Base-by-base conservation (phyloP, 2,329 filamentous ascomycete species). In the Aspergillus sp. region DNA sequence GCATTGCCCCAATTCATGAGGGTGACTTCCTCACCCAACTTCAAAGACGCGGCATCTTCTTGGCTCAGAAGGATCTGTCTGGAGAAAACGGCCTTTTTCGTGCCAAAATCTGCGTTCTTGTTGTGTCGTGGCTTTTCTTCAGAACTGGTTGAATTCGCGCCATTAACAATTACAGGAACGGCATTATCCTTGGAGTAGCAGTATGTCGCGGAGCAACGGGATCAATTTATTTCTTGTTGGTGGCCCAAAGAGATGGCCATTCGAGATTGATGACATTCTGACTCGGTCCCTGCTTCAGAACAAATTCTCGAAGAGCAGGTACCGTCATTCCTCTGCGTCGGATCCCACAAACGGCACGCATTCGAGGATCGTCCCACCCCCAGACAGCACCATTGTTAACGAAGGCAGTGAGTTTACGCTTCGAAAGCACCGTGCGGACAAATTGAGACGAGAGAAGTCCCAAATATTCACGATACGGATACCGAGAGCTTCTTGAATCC, bases 1-100 rank as follows among this genome's bases (percentile, higher is more conserved):
- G 57, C 78, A 72, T 76, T 83, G 70, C 93, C 93, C 93, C 93
- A 97, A 71, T 88, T 88, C 93, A 97, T 97, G 40, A 97, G 81
- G 0, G 93, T 97, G 64, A 97, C 89, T 73, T 97, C 92, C 76
- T 97, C 93, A 66, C 88, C 86, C 54, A 87, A 81, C 62, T 84
- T 88, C 75, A 97, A 95, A 19, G 82, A 82, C 69, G 87, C 86
- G 56, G 88, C 89, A 64, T 97, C 93, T 42, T 81, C 88, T 74
- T 97, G 93, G 69, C 97, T 92, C 47, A 97, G 77, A 56, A 94
- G 78, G 59, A 97, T 31, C 43, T 45, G 7, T 13, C 25, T 9
- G 3, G 79, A 56, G 86, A 81, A 95, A 21, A 84, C 80, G 4
- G 96, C 89, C 75, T 90, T 89, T 82, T 97, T 97, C 63, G 78